Conservation (phyloP, 768 basidiomycete genomes). For the Jaapia argillacea region DNA sequence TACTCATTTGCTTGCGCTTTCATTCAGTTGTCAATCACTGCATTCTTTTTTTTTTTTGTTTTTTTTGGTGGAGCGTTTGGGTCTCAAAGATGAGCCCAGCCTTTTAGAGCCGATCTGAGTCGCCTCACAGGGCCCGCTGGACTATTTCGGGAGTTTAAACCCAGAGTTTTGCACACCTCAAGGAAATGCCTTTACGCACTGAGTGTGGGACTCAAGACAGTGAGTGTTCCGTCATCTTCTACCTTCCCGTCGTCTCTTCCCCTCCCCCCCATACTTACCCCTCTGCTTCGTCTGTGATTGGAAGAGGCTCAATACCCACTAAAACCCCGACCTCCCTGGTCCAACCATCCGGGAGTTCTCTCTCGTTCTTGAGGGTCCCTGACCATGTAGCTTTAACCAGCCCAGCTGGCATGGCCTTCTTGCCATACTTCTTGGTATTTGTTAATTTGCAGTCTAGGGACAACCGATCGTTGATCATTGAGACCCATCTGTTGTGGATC, state of each 20-base stretch:
- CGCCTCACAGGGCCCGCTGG: background rate
- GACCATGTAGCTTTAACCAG: background rate
- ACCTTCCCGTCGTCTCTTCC: no score
- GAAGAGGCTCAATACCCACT: background rate
- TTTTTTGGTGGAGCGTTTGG: background rate
- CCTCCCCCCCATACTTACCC: no score
- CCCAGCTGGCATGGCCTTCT: background rate
- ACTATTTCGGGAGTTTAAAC: background rate
- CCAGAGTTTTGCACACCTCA: background rate
- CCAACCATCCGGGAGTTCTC: background rate
- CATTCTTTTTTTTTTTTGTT: background rate
- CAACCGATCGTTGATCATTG: background rate
- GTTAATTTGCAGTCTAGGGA: background rate
- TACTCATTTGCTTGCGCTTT: no score
- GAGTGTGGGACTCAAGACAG: background rate
- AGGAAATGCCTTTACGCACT: background rate
- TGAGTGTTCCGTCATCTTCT: background rate
- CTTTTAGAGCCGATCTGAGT: no score
- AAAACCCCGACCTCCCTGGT: background rate
- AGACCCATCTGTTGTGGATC: background rate
- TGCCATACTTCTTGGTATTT: background rate
- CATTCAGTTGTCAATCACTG: no score
- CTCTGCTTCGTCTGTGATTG: no score
- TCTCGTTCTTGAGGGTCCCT: background rate
- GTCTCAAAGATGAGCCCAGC: no score